Evolutionary conservation across 768 basidiomycete species (phyloP).

Genomic region (Boletus vermiculosoides): DNA sequence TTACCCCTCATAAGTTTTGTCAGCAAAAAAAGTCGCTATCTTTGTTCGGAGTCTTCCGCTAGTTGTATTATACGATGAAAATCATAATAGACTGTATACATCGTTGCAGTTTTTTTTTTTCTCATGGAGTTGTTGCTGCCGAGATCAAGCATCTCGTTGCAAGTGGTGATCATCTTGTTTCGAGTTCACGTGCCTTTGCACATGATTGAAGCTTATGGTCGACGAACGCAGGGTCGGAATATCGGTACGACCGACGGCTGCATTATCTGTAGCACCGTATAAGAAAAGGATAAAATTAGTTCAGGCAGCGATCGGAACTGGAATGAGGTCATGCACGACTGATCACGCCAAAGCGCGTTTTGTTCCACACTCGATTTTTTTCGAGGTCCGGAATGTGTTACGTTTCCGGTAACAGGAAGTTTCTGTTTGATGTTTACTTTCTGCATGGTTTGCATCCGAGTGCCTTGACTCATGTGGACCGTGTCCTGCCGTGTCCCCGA

Average conservation of each 20-base stretch:
- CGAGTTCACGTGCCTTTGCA: background rate
- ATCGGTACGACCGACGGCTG: background rate
- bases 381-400: background rate
- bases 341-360: background rate
- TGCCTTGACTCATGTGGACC: background rate
- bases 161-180: background rate
- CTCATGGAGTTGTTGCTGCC: background rate
- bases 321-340: background rate
- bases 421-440: slow-evolving; percentile 1
- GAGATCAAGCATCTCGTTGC: background rate
- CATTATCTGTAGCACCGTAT: background rate
- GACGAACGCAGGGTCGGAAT: background rate
- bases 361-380: background rate
- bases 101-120: background rate
- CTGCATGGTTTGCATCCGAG: background rate
- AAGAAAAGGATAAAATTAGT: background rate
- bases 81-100: slow-evolving; percentile 18
- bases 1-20: background rate
- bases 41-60: slow-evolving; percentile 1
- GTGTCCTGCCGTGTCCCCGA: background rate
- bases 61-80: slow-evolving; percentile 21
- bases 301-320: slow-evolving; percentile 11
- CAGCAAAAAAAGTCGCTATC: slow-evolving; percentile 9
- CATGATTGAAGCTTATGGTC: background rate
- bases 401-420: background rate